Evolutionary conservation across 2,329 filamentous ascomycete species (phyloP).

Genomic region (Sporothrix variecibatus): DNA sequence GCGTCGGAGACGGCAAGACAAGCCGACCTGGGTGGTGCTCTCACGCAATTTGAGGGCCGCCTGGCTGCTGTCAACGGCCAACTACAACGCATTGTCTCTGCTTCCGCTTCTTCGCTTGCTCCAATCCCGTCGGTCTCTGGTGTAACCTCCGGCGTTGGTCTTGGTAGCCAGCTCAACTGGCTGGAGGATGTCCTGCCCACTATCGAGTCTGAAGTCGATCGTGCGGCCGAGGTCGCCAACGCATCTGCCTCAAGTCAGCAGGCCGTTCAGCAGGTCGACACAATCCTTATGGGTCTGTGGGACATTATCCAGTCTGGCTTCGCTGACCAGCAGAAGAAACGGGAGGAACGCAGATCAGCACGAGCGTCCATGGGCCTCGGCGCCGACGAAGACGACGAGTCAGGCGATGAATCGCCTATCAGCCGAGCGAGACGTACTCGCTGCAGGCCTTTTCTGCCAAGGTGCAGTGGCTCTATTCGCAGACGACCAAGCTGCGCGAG

Average conservation of each 20-base stretch:
- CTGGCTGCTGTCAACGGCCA: constrained; percentile 65
- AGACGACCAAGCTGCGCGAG: constrained; percentile 76
- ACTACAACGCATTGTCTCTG: constrained; percentile 59
- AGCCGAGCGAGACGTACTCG: constrained; percentile 65
- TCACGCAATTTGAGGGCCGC: constrained; percentile 53
- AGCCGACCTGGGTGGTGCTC: constrained; percentile 33
- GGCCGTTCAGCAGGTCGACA: constrained; percentile 58
- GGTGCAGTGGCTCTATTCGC: constrained; percentile 75
- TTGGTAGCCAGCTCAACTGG: constrained; percentile 70
- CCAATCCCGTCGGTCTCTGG: constrained; percentile 60
- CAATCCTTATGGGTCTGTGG: constrained; percentile 57
- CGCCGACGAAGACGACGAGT: constrained; percentile 63
- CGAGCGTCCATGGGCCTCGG: constrained; percentile 59
- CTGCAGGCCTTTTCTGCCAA: constrained; percentile 75
- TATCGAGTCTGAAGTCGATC: constrained; percentile 49
- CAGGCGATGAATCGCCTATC: constrained; percentile 60
- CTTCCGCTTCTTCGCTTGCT: constrained; percentile 46
- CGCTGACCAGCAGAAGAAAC: constrained; percentile 56
- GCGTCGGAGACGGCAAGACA: constrained; percentile 30
- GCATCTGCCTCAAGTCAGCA: constrained; percentile 40
- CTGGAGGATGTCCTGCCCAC: constrained; percentile 62
- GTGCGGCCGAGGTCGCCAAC: constrained; percentile 39
- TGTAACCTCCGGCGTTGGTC: constrained; percentile 54
- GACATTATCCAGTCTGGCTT: constrained; percentile 59
- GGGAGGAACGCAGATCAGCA: constrained; percentile 54